A percentile compares a stretch with the other conserved stretches of the same genome.
Evolutionary conservation across 768 basidiomycete genomes (phyloP).

Genomic region (Lentinula boryana): DNA sequence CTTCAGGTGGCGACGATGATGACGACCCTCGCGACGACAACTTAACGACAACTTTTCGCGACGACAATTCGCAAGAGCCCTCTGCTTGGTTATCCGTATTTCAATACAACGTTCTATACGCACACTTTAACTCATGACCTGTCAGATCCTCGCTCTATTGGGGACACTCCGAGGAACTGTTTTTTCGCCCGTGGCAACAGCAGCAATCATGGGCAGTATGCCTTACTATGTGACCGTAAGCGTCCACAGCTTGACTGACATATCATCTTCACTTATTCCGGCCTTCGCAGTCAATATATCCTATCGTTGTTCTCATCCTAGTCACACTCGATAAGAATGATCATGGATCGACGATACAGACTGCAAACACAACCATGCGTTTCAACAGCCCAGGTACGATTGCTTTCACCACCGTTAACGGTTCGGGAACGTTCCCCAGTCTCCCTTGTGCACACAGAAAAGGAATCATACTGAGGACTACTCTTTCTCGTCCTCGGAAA

Average conservation of each 20-base stretch:
- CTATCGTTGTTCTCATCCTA: background rate
- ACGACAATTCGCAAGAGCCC: no score
- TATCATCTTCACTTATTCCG: background rate
- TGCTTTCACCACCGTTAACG: background rate
- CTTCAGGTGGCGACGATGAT: no score
- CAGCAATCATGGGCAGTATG: background rate
- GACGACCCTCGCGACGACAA: no score
- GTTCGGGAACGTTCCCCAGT: background rate
- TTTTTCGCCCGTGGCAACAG: background rate
- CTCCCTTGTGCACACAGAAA: background rate
- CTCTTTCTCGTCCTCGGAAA: background rate
- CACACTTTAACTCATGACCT: no score
- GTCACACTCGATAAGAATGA: background rate
- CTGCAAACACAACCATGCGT: background rate
- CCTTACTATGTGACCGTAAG: background rate
- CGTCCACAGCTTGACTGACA: no score
- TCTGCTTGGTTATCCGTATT: no score
- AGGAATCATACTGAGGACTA: background rate
- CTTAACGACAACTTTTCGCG: no score
- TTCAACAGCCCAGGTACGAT: background rate
- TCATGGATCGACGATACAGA: background rate
- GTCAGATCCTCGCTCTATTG: background rate
- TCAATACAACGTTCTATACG: no score
- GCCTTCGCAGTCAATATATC: background rate
- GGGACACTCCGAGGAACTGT: background rate